Base-by-base conservation (phyloP, 2,329 filamentous ascomycete genomes). In the Sporothrix euskadiensis region DNA sequence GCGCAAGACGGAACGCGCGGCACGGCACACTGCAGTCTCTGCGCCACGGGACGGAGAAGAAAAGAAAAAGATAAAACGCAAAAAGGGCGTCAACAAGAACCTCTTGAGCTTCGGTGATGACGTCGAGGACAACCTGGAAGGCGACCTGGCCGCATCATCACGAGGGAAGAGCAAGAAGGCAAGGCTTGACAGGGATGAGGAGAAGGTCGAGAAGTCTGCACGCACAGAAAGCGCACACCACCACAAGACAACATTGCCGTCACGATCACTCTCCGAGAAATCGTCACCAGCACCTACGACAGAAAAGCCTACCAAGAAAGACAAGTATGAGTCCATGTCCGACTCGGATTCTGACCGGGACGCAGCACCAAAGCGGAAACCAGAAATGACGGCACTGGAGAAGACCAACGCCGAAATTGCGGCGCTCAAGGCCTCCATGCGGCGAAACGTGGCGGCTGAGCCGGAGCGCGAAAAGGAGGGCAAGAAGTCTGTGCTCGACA, bases 401-500 rank as follows among this genome's bases (percentile, higher is more conserved):
- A 85, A 85, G 76, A 92, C 92, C 3, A 94, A 94, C 76, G 92
- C 92, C 52, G 91, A 96, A 78, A 94, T 95, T 71, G 92, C 91
- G 4, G 91, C 91, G 0, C 83, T 96, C 4, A 95, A 94, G 80
- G 91, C 91, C 9, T 94, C 92, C 0, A 93, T 96, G 91, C 91
- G 90, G 79, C 87, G 92, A 47, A 91, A 86, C 30, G 82, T 88
- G 35, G 82, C 86, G 71, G 79, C 81, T 0, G 85, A 84, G 76
- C 83, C 85, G 0, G 84, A 85, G 39, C 83, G 85, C 16, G 19
- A 22, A 12, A 35, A n/a, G 74, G 86, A 89, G 76, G 88, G 88
- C 76, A 88, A 88, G 78, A 91, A 91, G 78, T 91, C 90, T 1
- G 87, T 89, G 0, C 80, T 95, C 5, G 92, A 94, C 79, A 85